Conservation (phyloP, 495 filamentous ascomycete species). For the Aspergillus affinis region DNA sequence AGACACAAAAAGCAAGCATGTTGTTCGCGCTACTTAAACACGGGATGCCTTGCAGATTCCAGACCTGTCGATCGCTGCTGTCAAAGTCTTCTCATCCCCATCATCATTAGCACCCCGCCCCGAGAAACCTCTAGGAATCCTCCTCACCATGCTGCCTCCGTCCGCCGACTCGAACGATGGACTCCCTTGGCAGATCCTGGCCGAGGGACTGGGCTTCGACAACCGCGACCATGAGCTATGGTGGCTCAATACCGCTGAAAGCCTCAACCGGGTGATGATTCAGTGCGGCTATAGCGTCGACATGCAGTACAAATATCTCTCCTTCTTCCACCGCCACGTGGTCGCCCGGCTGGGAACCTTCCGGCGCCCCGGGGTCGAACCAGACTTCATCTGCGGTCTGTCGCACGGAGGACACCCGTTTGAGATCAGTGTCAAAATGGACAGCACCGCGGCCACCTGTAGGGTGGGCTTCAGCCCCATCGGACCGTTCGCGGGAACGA, state of each 20-base stretch:
- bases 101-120: background rate
- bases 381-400: background rate
- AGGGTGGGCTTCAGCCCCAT: slow-evolving; percentile 1
- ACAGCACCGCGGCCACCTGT: background rate
- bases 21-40: background rate
- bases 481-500: slow-evolving; percentile 1
- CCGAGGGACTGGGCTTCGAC: slow-evolving; percentile 2
- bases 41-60: background rate
- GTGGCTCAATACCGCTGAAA: slow-evolving; percentile 2
- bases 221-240: background rate
- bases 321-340: slow-evolving; percentile 3
- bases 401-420: slow-evolving; percentile 3
- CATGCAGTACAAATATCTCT: slow-evolving; percentile 4
- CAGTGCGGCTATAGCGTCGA: slow-evolving; percentile 2
- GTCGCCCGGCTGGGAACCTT: background rate
- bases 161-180: background rate
- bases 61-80: background rate
- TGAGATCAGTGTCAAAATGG: slow-evolving; percentile 3
- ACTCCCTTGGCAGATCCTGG: background rate
- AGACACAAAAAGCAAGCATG: slow-evolving; percentile 2
- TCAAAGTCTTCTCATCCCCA: background rate
- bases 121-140: background rate
- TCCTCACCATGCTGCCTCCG: background rate
- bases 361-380: slow-evolving; percentile 3
- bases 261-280: background rate